A percentile compares a stretch with the other conserved stretches of the same genome.
Conservation (phyloP, 2,329 filamentous ascomycete genomes). For the Verticillium zaregamsianum region DNA sequence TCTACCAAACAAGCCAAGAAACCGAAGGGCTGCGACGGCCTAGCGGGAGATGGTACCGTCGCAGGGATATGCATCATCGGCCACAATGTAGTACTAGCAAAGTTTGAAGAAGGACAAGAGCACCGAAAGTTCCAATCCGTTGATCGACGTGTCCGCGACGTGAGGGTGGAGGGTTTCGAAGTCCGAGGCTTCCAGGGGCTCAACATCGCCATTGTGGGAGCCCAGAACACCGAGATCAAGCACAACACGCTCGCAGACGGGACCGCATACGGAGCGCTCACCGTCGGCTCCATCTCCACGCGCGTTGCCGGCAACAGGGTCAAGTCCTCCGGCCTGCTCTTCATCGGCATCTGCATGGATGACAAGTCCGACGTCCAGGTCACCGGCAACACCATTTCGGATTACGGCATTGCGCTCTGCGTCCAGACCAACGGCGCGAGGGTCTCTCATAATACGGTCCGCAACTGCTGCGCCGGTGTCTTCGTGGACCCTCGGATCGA, state of each 20-base stretch:
- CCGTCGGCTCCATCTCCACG: conserved; percentile 26
- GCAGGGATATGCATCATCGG: conserved; percentile 31
- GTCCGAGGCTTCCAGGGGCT: conserved; percentile 26
- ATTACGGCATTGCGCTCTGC: conserved; percentile 26
- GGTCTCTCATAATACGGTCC: conserved; percentile 26
- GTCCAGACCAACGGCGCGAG: conserved; percentile 27
- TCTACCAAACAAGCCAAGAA: conserved; percentile 11
- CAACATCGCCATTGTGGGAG: conserved; percentile 30
- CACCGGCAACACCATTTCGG: conserved; percentile 23
- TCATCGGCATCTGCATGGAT: conserved; percentile 31
- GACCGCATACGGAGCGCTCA: conserved; percentile 26
- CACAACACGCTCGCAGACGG: conserved; percentile 23
- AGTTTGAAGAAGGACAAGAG: conserved; percentile 18
- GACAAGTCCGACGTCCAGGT: conserved; percentile 22
- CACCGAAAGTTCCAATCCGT: conserved; percentile 24
- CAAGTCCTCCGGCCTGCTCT: conserved; percentile 11
- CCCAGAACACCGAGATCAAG: conserved; percentile 19
- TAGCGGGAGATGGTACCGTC: conserved; percentile 17
- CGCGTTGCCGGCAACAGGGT: conserved; percentile 22
- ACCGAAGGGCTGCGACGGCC: conserved; percentile 24
- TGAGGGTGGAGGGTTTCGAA: conserved; percentile 26
- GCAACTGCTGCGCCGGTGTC: conserved; percentile 22
- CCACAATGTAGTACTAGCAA: conserved; percentile 16
- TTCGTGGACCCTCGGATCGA: conserved; percentile 27
- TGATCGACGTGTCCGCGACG: conserved; percentile 19